These are phyloP conservation scores for Boletus smithii DNA, from an alignment of 1,284 basidiomycete genomes.

Conservation along the genomic window DNA sequence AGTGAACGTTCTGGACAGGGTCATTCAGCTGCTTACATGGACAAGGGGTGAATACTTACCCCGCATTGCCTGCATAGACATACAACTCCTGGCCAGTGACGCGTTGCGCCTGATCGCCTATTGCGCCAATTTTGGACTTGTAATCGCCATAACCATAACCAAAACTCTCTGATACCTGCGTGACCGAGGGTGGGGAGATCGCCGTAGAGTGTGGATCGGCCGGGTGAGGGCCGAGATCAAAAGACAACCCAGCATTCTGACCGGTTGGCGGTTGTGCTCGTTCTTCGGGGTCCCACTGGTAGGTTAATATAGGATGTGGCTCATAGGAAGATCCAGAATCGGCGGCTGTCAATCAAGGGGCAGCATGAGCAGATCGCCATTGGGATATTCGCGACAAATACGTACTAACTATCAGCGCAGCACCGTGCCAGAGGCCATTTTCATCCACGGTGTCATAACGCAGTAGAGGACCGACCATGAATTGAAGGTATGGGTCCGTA, in stretches of 20 bases:
- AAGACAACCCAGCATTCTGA: constrained; percentile 32
- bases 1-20: constrained; percentile 62
- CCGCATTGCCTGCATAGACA: constrained; percentile 69
- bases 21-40: neutral
- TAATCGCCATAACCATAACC: constrained; percentile 13
- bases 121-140: constrained; percentile 17
- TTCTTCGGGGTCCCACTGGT: constrained; percentile 70
- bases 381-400: constrained; percentile 1
- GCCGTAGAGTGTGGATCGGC: constrained; percentile 60
- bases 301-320: constrained; percentile 70
- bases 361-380: constrained; percentile 5
- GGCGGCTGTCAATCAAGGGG: constrained; percentile 42
- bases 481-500: constrained; percentile 71
- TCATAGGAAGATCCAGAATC: constrained; percentile 81
- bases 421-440: constrained; percentile 80
- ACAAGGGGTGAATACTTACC: constrained; percentile 40
- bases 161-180: constrained; percentile 9
- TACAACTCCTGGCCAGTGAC: constrained; percentile 74
- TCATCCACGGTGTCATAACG: constrained; percentile 87
- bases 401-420: constrained; percentile 81
- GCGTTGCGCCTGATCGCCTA: constrained; percentile 35
- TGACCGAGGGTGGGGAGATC: constrained; percentile 14
- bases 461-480: constrained; percentile 86
- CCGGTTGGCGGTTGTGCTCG: constrained; percentile 18
- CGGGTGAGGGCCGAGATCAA: constrained; percentile 66